These are phyloP conservation scores for Salix brachista DNA, from an alignment of 345 rosid genomes.

Conservation along the genomic window DNA sequence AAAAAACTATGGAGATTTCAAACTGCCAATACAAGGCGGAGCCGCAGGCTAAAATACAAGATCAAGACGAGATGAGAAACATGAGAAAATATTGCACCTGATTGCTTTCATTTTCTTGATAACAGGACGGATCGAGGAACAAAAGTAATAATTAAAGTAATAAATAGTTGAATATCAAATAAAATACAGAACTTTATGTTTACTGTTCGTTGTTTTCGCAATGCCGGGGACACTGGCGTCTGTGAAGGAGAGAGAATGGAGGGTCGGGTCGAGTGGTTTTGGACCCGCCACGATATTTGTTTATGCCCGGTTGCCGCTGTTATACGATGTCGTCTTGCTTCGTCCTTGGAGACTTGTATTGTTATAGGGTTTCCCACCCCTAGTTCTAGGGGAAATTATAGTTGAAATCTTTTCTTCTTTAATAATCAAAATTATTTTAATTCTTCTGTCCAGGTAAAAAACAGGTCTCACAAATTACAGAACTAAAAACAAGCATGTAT, in stretches of 20 bases:
- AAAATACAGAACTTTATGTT: not conserved
- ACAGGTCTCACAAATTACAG: too few relatives aligned
- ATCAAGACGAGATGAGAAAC: not conserved
- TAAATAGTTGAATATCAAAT: too few relatives aligned
- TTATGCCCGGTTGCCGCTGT: not conserved
- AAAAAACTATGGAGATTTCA: not conserved
- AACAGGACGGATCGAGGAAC: not conserved
- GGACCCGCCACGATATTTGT: not conserved
- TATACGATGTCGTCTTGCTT: not conserved
- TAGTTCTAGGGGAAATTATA: too few relatives aligned
- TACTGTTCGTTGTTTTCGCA: not conserved
- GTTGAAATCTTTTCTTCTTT: too few relatives aligned
- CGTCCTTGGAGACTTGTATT: too few relatives aligned
- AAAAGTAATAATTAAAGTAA: not conserved
- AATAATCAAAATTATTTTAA: too few relatives aligned
- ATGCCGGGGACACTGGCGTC: not conserved
- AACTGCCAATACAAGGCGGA: not conserved
- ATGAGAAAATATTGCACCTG: not conserved
- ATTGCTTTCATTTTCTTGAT: not conserved
- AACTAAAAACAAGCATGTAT: too few relatives aligned
- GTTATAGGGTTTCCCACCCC: too few relatives aligned
- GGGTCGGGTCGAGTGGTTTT: not conserved
- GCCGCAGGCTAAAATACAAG: not conserved
- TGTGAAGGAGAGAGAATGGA: not conserved
- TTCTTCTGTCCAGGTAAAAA: too few relatives aligned